Base-by-base conservation (phyloP, 139 green algal genomes). In the Trebouxia sp. region DNA sequence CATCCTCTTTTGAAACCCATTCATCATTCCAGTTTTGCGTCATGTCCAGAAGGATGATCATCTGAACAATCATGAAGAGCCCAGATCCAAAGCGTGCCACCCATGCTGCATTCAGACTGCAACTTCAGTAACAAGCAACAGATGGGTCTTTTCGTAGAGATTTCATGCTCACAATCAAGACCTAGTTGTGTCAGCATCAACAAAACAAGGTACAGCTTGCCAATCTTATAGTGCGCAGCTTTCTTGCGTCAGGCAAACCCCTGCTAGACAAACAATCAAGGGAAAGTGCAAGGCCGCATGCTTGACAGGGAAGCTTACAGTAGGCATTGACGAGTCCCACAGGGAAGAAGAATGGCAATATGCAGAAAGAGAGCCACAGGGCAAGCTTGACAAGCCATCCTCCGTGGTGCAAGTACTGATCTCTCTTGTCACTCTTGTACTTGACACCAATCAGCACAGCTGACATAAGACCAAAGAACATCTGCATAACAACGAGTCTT, bases 41-140 rank as follows among this genome's bases (percentile, higher is more conserved):
- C 79, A 98, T 95, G 86, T 99, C 97, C 41, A 99, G 84, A 53
- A 98, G 88, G 65, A 98, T 97, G 67, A 98, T 74, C 83, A 98
- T 94, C 86, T 99, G 97, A 30, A 99, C 91, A 65, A 97, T 65
- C 14, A 99, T 87, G 89, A 99, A 99, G 24, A 95, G 10, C 14
- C 89, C 95, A 37, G 90, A 96, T 8, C 92, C 96, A 55, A 98
- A 66, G 30, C 94, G 88, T 0, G 96, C 95, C 15, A 96, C 32
- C 86, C 90, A 94, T 22, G 86, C 92, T 93, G 83, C 77, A 85
- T 35, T 1, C 32, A 72, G 26, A 12, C 37, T 15, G 50, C 50
- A 15, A 62, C 50, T 62, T 20, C 17, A 20, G 50, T 62, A n/a
- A 62, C 20, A 15, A 62, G 50, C 50, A 62, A 17, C 50, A 62